A percentile compares a stretch with the other conserved stretches of the same genome.
Conservation (phyloP, 2,329 filamentous ascomycete genomes). For the Fusarium sulawesiense region DNA sequence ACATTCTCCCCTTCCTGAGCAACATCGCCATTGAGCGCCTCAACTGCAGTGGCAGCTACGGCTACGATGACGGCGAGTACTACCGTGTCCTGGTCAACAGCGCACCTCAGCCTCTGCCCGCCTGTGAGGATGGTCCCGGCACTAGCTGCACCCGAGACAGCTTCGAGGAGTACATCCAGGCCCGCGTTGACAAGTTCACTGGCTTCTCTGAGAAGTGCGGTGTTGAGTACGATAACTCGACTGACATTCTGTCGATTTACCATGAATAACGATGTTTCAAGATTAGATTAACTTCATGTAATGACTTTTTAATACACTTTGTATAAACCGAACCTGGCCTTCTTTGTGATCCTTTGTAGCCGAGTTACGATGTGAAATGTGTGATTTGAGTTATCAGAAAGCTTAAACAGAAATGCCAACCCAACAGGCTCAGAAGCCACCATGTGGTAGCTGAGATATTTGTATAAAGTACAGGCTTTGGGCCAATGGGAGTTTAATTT, state of each 20-base stretch:
- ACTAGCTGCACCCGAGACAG: conserved; percentile 36
- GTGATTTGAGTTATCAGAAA: not conserved
- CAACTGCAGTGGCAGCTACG: conserved; percentile 67
- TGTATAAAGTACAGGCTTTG: not conserved
- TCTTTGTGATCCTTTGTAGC: not conserved
- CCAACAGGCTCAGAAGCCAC: not conserved
- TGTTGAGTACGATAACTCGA: conserved; percentile 41
- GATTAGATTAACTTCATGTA: not conserved
- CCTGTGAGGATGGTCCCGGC: conserved; percentile 36
- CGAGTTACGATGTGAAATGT: no score
- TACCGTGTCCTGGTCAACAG: conserved; percentile 43
- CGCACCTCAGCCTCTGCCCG: conserved; percentile 34
- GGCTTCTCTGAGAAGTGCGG: conserved; percentile 41
- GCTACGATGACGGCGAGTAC: conserved; percentile 52
- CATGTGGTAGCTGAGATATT: not conserved
- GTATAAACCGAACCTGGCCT: not conserved
- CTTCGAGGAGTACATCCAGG: conserved; percentile 37
- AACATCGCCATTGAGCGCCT: conserved; percentile 75
- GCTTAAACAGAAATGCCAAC: not conserved
- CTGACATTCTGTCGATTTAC: conserved; percentile 41
- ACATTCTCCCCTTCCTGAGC: conserved; percentile 72
- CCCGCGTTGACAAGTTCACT: conserved; percentile 29
- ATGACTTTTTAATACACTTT: conserved; percentile 9
- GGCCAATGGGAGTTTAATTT: not conserved
- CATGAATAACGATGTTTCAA: conserved; percentile 8